A percentile compares a stretch with the other conserved stretches of the same genome.
Conservation (phyloP, 164 flowering plant genomes). For the Sedum album region DNA sequence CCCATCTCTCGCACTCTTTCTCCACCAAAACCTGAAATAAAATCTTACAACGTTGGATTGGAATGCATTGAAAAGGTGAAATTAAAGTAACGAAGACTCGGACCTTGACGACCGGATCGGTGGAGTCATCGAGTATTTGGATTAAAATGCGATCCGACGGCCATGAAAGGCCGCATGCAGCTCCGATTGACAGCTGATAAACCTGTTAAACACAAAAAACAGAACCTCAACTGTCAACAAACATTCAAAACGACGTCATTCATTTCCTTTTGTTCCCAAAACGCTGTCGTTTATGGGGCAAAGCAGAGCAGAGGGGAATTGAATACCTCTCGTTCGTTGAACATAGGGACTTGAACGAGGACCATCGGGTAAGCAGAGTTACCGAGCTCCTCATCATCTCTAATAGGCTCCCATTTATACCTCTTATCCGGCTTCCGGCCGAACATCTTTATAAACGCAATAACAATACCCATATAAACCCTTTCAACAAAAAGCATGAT, state of each 20-base stretch:
- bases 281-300: not conserved
- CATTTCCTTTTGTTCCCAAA: too few species aligned
- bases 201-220: not conserved
- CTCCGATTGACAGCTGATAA: slow-evolving; percentile 8
- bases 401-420: not conserved
- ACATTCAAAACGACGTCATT: not conserved
- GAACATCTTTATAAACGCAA: not conserved
- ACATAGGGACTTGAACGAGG: not conserved
- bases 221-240: too few species aligned
- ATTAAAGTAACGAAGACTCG: not conserved
- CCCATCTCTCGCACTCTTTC: not conserved
- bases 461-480: not conserved
- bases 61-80: not conserved
- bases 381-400: not conserved
- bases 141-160: not conserved
- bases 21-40: not conserved
- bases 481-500: not conserved
- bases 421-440: not conserved
- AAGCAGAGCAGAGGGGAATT: not conserved
- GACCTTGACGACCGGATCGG: slow-evolving; percentile 72
- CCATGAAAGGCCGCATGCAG: slow-evolving; percentile 8
- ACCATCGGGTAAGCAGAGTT: not conserved
- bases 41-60: too few species aligned
- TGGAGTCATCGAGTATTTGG: slow-evolving; percentile 81
- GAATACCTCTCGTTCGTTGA: not conserved